These are phyloP conservation scores for Aspergillus hiratsukae DNA, from an alignment of 2,329 filamentous ascomycete species.

Conservation along the genomic window DNA sequence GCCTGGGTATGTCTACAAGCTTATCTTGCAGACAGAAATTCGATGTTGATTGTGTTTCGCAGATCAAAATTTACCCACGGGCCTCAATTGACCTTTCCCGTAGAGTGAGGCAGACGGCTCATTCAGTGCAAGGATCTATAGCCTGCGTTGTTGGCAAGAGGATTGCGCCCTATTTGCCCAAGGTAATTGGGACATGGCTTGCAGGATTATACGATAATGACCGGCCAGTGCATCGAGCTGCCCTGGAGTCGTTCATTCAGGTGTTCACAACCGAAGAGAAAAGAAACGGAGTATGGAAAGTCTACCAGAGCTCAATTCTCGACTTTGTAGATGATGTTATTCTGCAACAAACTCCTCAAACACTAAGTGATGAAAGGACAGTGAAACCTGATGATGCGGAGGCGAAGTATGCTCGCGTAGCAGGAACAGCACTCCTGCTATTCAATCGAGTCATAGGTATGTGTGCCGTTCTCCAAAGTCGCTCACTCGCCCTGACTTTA, in stretches of 20 bases:
- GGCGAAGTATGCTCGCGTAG: conserved; percentile 77
- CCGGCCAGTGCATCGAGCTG: conserved; percentile 68
- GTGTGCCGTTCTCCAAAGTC: background rate
- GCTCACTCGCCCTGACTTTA: conserved; percentile 9
- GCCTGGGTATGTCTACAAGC: conserved; percentile 66
- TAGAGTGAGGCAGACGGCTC: conserved; percentile 80
- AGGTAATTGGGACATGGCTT: conserved; percentile 82
- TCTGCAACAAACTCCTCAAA: conserved; percentile 69
- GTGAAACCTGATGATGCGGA: conserved; percentile 80
- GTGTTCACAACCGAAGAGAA: conserved; percentile 82
- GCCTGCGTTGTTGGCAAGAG: conserved; percentile 65
- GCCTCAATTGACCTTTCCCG: conserved; percentile 85
- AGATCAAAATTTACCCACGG: conserved; percentile 83
- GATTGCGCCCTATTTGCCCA: conserved; percentile 73
- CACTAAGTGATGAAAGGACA: conserved; percentile 82
- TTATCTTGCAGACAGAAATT: conserved; percentile 2
- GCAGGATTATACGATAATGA: conserved; percentile 86
- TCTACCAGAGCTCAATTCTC: conserved; percentile 75
- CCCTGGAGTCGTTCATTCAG: conserved; percentile 67
- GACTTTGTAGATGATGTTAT: conserved; percentile 77
- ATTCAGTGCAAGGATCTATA: conserved; percentile 65
- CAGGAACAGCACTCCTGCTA: conserved; percentile 55
- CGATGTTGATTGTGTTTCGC: conserved; percentile 18
- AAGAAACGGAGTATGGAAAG: conserved; percentile 67
- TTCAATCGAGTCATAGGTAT: conserved; percentile 52